These are phyloP conservation scores for Hypoxylon trugodes DNA, from an alignment of 495 filamentous ascomycete species.

Conservation along the genomic window DNA sequence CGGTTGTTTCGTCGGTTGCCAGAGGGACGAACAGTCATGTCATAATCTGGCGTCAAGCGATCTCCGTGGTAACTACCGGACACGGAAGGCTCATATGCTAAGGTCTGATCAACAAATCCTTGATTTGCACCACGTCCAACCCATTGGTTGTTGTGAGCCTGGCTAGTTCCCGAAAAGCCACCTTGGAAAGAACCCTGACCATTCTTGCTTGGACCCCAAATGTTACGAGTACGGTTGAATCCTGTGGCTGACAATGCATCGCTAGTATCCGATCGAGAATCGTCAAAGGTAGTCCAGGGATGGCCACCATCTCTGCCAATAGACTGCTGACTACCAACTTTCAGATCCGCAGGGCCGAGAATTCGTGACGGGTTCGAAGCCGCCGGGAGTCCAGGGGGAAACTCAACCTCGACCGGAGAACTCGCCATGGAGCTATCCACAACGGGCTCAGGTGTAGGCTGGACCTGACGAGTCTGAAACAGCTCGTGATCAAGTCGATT, in stretches of 20 bases:
- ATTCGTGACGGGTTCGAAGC: conserved; percentile 35
- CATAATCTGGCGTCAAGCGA: conserved; percentile 56
- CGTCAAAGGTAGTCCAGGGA: conserved; percentile 71
- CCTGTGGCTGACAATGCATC: conserved; percentile 68
- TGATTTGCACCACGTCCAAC: conserved; percentile 49
- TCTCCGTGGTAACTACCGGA: conserved; percentile 54
- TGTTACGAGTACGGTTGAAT: conserved; percentile 67
- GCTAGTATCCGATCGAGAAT: conserved; percentile 70
- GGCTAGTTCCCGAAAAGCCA: conserved; percentile 47
- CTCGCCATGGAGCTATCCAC: conserved; percentile 25
- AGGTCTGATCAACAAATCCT: conserved; percentile 40
- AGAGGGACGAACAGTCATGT: conserved; percentile 48
- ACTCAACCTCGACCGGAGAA: conserved; percentile 49
- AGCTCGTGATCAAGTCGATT: conserved; percentile 85
- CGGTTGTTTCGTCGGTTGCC: conserved; percentile 50
- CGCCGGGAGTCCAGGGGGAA: conserved; percentile 30
- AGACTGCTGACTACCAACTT: conserved; percentile 59
- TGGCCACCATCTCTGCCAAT: conserved; percentile 61
- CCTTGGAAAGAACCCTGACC: conserved; percentile 45
- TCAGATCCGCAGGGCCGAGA: conserved; percentile 53
- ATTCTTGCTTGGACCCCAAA: conserved; percentile 64
- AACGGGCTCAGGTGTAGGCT: too few relatives aligned
- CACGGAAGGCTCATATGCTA: conserved; percentile 39
- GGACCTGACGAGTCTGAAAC: conserved; percentile 70
- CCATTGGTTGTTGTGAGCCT: conserved; percentile 50